Base-by-base conservation (phyloP, 345 rosid species). In the Euclidium syriacum region DNA sequence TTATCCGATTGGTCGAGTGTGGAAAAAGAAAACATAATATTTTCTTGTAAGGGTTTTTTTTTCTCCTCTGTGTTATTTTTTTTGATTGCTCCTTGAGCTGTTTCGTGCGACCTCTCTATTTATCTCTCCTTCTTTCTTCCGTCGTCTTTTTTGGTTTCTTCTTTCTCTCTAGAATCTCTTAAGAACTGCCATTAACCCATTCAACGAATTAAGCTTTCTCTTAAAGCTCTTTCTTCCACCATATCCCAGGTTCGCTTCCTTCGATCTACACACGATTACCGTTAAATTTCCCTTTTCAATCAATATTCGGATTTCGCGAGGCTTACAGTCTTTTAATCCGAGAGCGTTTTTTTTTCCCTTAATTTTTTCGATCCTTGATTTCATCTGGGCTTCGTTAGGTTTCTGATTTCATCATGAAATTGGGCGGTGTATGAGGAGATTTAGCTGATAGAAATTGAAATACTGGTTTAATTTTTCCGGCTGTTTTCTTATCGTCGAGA, bases 161-260 rank as follows among this genome's bases (percentile, higher is more conserved):
- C 38, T 72, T 56, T 71, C 71, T 72, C 74, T 73, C 77, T 73
- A 75, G 77, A 84, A 77, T 83, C 86, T 76, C 62, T 6, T 57
- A 15, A n/a, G 75, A 75, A 65, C 81, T 75, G 74, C 77, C 75
- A 55, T 47, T 61, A 78, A 60, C 68, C 82, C 72, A 71, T 76
- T 74, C 65, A 22, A 52, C 72, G 43, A 62, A 68, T n/a, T 77
- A 70, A 57, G 58, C 67, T 54, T 62, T 33, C 33, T 56, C 80
- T 69, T 65, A 64, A n/a, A n/a, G 66, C 49, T 72, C 71, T 67
- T 62, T 30, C 34, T 69, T 70, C 48, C 62, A 72, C 62, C 55
- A 43, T n/a, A n/a, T 26, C 43, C 1, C 63, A 70, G 87, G 86
- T 80, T 79, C 62, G 79, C n/a, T n/a, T n/a, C n/a, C 40, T 68